Evolutionary conservation across 306 rosid genomes (phyloP), one percentile per base, ranked within the genome.

Genomic region (Elaeagnus macrophylla): DNA sequence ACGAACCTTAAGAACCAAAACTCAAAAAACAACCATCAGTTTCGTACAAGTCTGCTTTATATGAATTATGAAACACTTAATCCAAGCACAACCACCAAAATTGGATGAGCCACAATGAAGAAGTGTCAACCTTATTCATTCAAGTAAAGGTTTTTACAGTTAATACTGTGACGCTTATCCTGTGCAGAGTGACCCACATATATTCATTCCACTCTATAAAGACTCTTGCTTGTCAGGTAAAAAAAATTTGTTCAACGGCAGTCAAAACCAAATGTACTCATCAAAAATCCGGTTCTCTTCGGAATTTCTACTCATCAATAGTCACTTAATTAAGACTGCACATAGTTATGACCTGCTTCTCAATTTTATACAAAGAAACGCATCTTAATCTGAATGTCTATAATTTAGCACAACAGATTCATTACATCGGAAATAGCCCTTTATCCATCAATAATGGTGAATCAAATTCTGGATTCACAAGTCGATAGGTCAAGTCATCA

Each of bases 381-480:
- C 61, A 77, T 77, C 20, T 73, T 46, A 12, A 64, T 72, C 56
- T 72, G 45, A 48, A 71, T 20, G 60, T 56, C 64, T 50, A 32
- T 54, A 58, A 51, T 64, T 58, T 16, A 37, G 72, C 57, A 74
- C 62, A 60, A 74, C 46, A 42, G 13, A 42, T 3, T 9, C 10
- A 3, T 7, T 60, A 51, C 62, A 79, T 48, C 53, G 10, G 72
- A 59, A 74, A 68, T 48, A 68, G 18, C 35, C 57, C 50, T 6
- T 49, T 49, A 51, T 54, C 53, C 64, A 66, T 55, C 35, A 25
- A 25, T 3, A 25, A 25, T 25, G 32, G 32, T 25, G 32, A 77
- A 48, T 45, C 7, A 66, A 75, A 54, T 47, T 65, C 85, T 78
- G 63, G 56, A 71, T 40, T 51, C 68, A 54, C 59, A 69, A 46